Evolutionary conservation across 768 basidiomycete genomes (phyloP), one percentile per base, ranked within the genome.

Genomic region (Xerocomellus chrysenteron): DNA sequence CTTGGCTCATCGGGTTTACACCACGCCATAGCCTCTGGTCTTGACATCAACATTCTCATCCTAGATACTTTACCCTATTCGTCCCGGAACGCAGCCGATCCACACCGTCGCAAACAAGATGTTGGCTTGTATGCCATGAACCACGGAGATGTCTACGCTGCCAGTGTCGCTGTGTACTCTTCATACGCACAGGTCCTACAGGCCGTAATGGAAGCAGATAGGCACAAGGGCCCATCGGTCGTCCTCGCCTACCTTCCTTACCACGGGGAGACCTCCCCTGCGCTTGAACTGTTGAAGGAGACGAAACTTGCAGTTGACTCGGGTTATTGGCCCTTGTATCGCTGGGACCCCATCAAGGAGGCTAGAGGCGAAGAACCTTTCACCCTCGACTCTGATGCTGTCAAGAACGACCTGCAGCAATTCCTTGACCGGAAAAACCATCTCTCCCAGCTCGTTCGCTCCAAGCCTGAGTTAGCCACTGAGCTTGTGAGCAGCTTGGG

Each of bases 91-190:
- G 72, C 79, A 26, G 78, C 75, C 6, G 90, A 89, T 62, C 86
- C 84, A 11, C 79, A 82, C 58, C 85, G 92, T 57, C 81, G 94
- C 54, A 98, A 98, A 76, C 95, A 94, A 67, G 97, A 99, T 72
- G 90, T 95, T 49, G 97, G 96, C 3, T 78, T 99, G 48, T 99
- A 99, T 67, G 97, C 96, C 26, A 94, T 98, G 90, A 98, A 97
- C 76, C 90, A 97, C 71, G 96, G 96, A 12, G 90, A 94, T 68
- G 93, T 94, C 56, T 99, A 91, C 69, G 97, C 97, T 53, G 94
- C 95, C 10, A 94, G 92, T 65, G 82, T 96, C 36, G 97, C 97
- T 5, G 87, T 98, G 56, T 98, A 96, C 75, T 92, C 94, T 28
- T 96, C 94, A 17, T 98, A 98, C 71, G 81, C 89, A 0, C 96